Percentiles rank a stretch among this genome's conserved stretches.
These are phyloP conservation scores for Mycosphaerelloides madeirae DNA, from an alignment of 2,329 filamentous ascomycete genomes.

Conservation along the genomic window DNA sequence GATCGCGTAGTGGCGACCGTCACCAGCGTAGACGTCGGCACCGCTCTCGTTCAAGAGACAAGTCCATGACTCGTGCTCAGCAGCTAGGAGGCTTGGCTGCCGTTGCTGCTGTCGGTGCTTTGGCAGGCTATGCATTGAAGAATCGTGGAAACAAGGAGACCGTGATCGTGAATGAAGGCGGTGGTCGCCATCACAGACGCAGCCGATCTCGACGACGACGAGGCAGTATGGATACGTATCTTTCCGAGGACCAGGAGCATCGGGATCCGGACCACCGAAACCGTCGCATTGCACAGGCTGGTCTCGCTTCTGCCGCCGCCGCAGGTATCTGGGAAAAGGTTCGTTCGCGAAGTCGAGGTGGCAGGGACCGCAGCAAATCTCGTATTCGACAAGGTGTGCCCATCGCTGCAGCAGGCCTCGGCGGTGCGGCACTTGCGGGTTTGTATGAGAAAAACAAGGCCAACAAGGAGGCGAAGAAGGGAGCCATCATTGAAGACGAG, in stretches of 20 bases:
- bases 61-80: conserved; percentile 41
- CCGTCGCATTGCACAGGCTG: conserved; percentile 57
- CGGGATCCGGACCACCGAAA: conserved; percentile 50
- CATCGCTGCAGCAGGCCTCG: conserved; percentile 57
- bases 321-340: conserved; percentile 56
- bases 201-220: conserved; percentile 44
- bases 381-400: conserved; percentile 54
- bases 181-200: conserved; percentile 24
- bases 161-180: conserved; percentile 39
- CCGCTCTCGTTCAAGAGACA: conserved; percentile 3
- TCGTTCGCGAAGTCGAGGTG: conserved; percentile 54
- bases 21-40: conserved; percentile 18
- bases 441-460: conserved; percentile 60
- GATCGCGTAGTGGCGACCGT: conserved; percentile 20
- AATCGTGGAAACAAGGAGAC: conserved; percentile 48
- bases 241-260: conserved; percentile 18
- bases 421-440: conserved; percentile 57
- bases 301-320: conserved; percentile 57
- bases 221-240: conserved; percentile 33
- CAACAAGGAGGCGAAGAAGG: conserved; percentile 52
- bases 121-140: conserved; percentile 50
- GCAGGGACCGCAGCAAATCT: conserved; percentile 49
- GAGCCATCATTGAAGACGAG: conserved; percentile 36
- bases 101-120: conserved; percentile 55
- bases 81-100: conserved; percentile 56